Conservation (phyloP, 352 stramenopile genomes). For the Globisporangium nunn region DNA sequence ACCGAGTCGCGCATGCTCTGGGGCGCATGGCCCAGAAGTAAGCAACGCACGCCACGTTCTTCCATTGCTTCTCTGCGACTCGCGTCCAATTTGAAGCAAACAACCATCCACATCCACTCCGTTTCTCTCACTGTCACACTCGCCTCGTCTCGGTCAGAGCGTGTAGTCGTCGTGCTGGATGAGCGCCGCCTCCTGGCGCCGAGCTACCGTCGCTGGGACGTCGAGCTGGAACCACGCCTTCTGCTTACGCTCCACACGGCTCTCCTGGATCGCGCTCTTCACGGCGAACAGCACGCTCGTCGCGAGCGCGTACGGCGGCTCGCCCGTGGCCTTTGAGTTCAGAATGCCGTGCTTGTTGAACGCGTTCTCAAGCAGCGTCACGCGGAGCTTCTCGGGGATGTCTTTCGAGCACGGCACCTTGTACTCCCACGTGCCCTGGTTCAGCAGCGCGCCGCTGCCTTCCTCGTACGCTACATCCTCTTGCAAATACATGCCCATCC, state of each 20-base stretch:
- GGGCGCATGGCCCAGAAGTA: neutral
- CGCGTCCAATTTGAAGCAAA: neutral
- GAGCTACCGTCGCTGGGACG: conserved; percentile 32
- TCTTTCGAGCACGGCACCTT: conserved; percentile 97
- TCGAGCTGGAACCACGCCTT: conserved; percentile 32
- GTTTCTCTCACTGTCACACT: neutral
- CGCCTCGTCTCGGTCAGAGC: conserved; percentile 4
- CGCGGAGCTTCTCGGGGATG: conserved; percentile 92
- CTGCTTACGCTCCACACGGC: conserved; percentile 59
- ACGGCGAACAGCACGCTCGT: conserved; percentile 93
- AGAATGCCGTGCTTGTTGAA: conserved; percentile 94
- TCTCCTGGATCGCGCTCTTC: conserved; percentile 90
- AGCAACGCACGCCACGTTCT: no score
- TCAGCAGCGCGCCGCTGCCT: conserved; percentile 88
- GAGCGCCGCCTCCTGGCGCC: conserved; percentile 26
- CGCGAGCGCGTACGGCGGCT: conserved; percentile 94
- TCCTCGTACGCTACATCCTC: conserved; percentile 93
- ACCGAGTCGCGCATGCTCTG: conserved; percentile 6
- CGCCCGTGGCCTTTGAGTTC: conserved; percentile 93
- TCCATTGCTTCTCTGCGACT: neutral
- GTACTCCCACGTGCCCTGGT: conserved; percentile 92
- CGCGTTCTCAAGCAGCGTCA: conserved; percentile 90
- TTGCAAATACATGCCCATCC: conserved; percentile 91
- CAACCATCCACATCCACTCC: neutral
- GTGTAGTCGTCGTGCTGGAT: conserved; percentile 21